Conservation (phyloP, 495 filamentous ascomycete genomes). For the Hypoxylon perforatum region DNA sequence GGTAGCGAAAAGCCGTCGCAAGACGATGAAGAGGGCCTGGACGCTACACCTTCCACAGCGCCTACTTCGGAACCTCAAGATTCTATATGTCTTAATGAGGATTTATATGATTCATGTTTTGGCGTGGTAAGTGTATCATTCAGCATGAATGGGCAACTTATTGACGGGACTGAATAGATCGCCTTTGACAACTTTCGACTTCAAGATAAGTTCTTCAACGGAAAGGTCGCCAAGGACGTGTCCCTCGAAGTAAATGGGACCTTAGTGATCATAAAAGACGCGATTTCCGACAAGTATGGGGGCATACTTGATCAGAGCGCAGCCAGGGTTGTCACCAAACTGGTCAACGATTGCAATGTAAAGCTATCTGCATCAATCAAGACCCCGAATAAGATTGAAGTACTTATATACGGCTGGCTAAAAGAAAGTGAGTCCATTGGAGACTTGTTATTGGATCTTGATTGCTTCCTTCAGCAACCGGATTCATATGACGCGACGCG, state of each 20-base stretch:
- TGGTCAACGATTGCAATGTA: conserved; percentile 6
- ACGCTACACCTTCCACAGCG: background rate
- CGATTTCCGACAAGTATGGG: background rate
- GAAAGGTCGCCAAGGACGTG: background rate
- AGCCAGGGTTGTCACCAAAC: background rate
- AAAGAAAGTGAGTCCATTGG: conserved; percentile 13
- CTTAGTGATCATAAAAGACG: conserved; percentile 3
- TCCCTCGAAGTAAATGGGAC: conserved; percentile 7
- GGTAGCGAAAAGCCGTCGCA: no score
- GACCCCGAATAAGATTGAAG: conserved; percentile 4
- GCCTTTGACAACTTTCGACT: conserved; percentile 8
- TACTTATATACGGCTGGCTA: conserved; percentile 13
- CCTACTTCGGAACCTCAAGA: background rate
- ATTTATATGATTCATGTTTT: conserved; percentile 17
- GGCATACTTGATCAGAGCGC: conserved; percentile 9
- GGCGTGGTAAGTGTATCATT: conserved; percentile 14
- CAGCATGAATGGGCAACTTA: background rate
- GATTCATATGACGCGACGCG: conserved; percentile 11
- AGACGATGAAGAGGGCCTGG: background rate
- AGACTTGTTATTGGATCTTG: conserved; percentile 12
- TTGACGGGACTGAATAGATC: conserved; percentile 6
- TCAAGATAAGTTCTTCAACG: background rate
- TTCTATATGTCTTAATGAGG: background rate
- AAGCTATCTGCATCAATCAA: conserved; percentile 14
- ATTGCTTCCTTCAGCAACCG: conserved; percentile 26